Evolutionary conservation across 257 asterid genomes (phyloP).

Genomic region (Asclepias syriaca): DNA sequence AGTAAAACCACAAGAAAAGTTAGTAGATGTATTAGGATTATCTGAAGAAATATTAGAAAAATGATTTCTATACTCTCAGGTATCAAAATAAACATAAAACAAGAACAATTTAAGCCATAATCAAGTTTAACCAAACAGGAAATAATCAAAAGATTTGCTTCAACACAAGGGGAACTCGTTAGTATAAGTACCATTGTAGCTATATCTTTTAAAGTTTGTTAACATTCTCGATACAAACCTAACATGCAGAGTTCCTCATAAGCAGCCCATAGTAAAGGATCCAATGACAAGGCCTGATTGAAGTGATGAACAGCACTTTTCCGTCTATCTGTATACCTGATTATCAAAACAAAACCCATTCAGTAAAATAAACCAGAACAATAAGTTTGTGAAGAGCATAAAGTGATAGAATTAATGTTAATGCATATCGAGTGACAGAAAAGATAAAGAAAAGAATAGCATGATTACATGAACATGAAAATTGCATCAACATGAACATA

Average conservation of each 20-base stretch:
- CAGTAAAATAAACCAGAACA: background rate
- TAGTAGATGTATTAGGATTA: background rate
- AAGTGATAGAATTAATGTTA: background rate
- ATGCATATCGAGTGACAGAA: background rate
- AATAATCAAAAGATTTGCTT: background rate
- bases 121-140: background rate
- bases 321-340: slow-evolving; percentile 90
- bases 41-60: background rate
- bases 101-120: background rate
- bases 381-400: slow-evolving; percentile 4
- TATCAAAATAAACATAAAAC: background rate
- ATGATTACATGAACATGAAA: background rate
- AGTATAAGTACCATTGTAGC: background rate
- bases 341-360: background rate
- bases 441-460: background rate
- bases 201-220: background rate
- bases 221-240: slow-evolving; percentile 42
- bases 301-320: slow-evolving; percentile 82
- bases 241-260: slow-evolving; percentile 89
- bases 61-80: background rate
- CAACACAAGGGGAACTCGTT: background rate
- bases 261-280: slow-evolving; percentile 95
- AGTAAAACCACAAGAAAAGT: background rate
- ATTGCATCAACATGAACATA: background rate
- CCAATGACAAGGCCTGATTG: slow-evolving; percentile 84